A percentile compares a stretch with the other conserved stretches of the same genome.
Conservation (phyloP, 2,329 filamentous ascomycete species). For the Sphaerostilbella broomeana region DNA sequence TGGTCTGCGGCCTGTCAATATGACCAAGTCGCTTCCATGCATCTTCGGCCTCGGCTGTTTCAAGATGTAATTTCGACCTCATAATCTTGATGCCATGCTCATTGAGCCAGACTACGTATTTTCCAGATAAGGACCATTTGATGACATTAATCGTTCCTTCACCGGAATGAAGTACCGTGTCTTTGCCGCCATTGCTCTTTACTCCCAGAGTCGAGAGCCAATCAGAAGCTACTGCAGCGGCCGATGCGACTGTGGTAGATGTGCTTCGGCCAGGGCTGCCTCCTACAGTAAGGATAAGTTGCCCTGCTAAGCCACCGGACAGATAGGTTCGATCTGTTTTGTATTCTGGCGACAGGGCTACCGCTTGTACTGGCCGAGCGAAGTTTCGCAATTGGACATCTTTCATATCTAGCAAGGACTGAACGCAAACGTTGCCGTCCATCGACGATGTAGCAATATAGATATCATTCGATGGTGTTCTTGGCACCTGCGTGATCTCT, state of each 20-base stretch:
- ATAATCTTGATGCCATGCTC: slow-evolving; percentile 98
- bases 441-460: slow-evolving; percentile 91
- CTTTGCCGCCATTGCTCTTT: slow-evolving; percentile 64
- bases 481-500: slow-evolving; percentile 54
- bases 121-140: slow-evolving; percentile 89
- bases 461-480: slow-evolving; percentile 80
- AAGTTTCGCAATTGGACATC: slow-evolving; percentile 93
- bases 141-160: slow-evolving; percentile 88
- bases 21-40: slow-evolving; percentile 95
- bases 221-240: slow-evolving; percentile 74
- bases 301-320: slow-evolving; percentile 83
- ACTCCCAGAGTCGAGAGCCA: slow-evolving; percentile 89
- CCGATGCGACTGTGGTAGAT: slow-evolving; percentile 78
- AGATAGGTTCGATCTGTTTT: slow-evolving; percentile 83
- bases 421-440: slow-evolving; percentile 91
- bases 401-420: slow-evolving; percentile 77
- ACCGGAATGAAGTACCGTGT: slow-evolving; percentile 81
- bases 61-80: slow-evolving; percentile 78
- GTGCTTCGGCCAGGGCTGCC: slow-evolving; percentile 75
- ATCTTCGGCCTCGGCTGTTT: slow-evolving; percentile 67
- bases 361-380: slow-evolving; percentile 82
- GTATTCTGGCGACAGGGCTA: slow-evolving; percentile 92
- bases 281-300: slow-evolving; percentile 77
- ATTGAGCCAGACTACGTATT: slow-evolving; percentile 91
- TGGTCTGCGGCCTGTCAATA: slow-evolving; percentile 77